phyloP scores from a whole-genome alignment of 2,329 filamentous ascomycete genomes.

The Alternaria solani region DNA sequence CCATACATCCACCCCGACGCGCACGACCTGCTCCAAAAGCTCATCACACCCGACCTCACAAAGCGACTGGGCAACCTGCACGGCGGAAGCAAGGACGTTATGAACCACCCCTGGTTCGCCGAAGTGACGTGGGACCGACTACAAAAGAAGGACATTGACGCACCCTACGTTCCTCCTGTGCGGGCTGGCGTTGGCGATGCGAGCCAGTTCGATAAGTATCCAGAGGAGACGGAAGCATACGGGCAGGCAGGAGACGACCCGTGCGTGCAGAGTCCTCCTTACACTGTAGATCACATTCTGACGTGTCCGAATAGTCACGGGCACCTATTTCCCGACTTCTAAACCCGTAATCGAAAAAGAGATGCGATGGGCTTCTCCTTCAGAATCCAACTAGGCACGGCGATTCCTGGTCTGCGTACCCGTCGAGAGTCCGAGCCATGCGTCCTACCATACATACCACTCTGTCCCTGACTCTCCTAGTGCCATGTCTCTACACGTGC shows the following conservation, averaged over 20 bases:
- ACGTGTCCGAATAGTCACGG: slow-evolving; percentile 46
- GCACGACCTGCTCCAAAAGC: slow-evolving; percentile 86
- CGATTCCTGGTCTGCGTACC: slow-evolving; percentile 16
- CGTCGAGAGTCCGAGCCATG: slow-evolving; percentile 15
- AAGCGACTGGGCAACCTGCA: slow-evolving; percentile 95
- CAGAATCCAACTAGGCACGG: slow-evolving; percentile 12
- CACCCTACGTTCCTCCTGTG: slow-evolving; percentile 95
- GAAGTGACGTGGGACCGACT: slow-evolving; percentile 98
- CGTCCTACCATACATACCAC: slow-evolving; percentile 3
- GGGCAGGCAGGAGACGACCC: slow-evolving; percentile 80
- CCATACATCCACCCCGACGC: slow-evolving; percentile 95
- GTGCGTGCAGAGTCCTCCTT: slow-evolving; percentile 67
- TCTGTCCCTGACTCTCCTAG: slow-evolving; percentile 5
- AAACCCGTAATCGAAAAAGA: slow-evolving; percentile 17
- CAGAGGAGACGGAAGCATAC: slow-evolving; percentile 94
- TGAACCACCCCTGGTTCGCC: slow-evolving; percentile 94
- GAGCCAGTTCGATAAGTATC: slow-evolving; percentile 97
- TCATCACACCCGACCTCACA: slow-evolving; percentile 94
- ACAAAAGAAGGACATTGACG: slow-evolving; percentile 95
- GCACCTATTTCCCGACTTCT: slow-evolving; percentile 47
- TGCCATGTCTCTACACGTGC: slow-evolving; percentile 3
- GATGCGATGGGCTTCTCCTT: slow-evolving; percentile 13
- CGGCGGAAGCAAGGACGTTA: slow-evolving; percentile 89
- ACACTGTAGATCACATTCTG: slow-evolving; percentile 37
- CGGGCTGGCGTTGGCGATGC: slow-evolving; percentile 93